A percentile compares a stretch with the other conserved stretches of the same genome.
phyloP scores from a whole-genome alignment of 1,139 yeast genomes.

The Eremothecium sinecaudum region DNA sequence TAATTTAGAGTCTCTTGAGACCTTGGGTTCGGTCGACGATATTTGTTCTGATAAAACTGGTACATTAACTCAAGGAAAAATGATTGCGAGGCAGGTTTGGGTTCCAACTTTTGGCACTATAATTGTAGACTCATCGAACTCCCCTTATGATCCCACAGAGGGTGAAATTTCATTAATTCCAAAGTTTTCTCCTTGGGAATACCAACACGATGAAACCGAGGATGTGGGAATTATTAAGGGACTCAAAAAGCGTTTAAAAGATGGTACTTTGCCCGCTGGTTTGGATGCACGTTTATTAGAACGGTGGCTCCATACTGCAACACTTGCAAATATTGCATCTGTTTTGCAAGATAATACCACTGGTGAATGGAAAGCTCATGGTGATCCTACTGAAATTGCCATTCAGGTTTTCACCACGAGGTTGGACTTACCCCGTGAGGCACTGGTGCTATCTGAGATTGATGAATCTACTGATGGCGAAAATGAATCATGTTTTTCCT shows the following conservation, averaged over 20 bases:
- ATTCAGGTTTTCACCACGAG: slow-evolving; percentile 46
- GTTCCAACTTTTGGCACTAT: slow-evolving; percentile 67
- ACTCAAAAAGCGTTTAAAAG: slow-evolving; percentile 36
- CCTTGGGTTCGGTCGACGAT: slow-evolving; percentile 90
- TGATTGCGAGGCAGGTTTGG: slow-evolving; percentile 88
- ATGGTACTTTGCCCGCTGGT: slow-evolving; percentile 35
- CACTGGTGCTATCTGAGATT: slow-evolving; percentile 51
- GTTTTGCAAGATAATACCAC: slow-evolving; percentile 55
- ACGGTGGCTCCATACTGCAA: slow-evolving; percentile 59
- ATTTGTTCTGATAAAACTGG: slow-evolving; percentile 96
- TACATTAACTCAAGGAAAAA: slow-evolving; percentile 86
- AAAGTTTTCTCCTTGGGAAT: slow-evolving; percentile 37
- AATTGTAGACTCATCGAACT: slow-evolving; percentile 49
- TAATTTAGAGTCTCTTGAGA: slow-evolving; percentile 88
- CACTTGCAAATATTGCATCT: slow-evolving; percentile 73
- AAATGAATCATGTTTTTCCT: slow-evolving; percentile 28
- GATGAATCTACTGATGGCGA: too few relatives aligned
- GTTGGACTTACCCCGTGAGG: slow-evolving; percentile 53
- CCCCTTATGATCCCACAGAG: slow-evolving; percentile 63
- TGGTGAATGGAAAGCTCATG: slow-evolving; percentile 47
- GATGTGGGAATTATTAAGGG: slow-evolving; percentile 37
- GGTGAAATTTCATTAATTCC: slow-evolving; percentile 45
- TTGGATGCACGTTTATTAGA: slow-evolving; percentile 37
- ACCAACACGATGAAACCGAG: slow-evolving; percentile 46
- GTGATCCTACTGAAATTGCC: slow-evolving; percentile 95